Percentiles rank a stretch among this genome's conserved stretches.
Conservation (phyloP, 2,329 filamentous ascomycete species). For the Lasiodiplodia theobromae region DNA sequence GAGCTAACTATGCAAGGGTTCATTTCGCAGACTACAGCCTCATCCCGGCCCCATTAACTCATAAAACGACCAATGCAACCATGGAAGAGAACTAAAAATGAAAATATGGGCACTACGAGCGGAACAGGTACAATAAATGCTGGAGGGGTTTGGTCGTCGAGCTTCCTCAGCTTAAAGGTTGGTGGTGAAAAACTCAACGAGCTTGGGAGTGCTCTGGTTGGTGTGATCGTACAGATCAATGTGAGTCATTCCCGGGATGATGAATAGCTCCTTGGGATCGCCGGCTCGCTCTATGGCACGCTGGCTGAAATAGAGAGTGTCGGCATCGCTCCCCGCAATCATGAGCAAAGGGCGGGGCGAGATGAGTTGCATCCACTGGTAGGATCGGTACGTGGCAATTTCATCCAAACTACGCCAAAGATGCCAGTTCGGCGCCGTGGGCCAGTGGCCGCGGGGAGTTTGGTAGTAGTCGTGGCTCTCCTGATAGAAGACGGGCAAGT, state of each 20-base stretch:
- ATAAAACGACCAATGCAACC: neutral
- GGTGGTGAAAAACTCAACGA: constrained; percentile 24
- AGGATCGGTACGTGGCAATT: constrained; percentile 35
- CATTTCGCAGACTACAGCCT: constrained; percentile 29
- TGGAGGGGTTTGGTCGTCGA: too few relatives aligned
- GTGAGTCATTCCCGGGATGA: constrained; percentile 37
- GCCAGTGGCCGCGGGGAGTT: constrained; percentile 34
- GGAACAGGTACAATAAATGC: too few relatives aligned
- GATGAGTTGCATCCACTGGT: constrained; percentile 35
- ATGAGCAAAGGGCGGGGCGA: constrained; percentile 39
- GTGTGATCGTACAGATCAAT: constrained; percentile 38
- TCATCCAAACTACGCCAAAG: constrained; percentile 34
- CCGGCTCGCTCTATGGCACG: constrained; percentile 34
- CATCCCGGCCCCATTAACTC: constrained; percentile 1
- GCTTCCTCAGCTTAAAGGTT: too few relatives aligned
- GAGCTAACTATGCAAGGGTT: constrained; percentile 31
- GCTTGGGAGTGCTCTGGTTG: neutral
- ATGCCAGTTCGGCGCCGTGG: constrained; percentile 31
- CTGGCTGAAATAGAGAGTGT: constrained; percentile 37
- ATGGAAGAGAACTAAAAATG: neutral
- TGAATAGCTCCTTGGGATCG: constrained; percentile 40
- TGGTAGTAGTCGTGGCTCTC: constrained; percentile 36
- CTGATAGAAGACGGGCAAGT: constrained; percentile 30
- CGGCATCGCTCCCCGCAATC: constrained; percentile 38
- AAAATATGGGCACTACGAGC: too few relatives aligned